Base-by-base conservation (phyloP, 1,139 yeast species). In the Scheffersomyces lignicola region DNA sequence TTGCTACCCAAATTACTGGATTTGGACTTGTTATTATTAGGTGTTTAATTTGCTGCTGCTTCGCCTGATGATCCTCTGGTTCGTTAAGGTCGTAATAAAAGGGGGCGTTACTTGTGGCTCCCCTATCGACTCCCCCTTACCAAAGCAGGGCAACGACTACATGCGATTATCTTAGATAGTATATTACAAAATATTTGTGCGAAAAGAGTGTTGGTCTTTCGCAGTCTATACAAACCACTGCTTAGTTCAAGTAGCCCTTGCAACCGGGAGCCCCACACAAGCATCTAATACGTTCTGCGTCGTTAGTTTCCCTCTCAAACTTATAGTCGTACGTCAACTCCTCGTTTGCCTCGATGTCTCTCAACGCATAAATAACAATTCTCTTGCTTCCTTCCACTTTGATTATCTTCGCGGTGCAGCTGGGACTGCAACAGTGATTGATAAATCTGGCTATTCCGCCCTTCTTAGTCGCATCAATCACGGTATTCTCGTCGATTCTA, bases 381-480 rank as follows among this genome's bases (percentile, higher is more conserved):
- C 97, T 76, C 63, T 88, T 89, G 50, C 78, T 83, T 7, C 97
- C 97, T 43, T 88, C 97, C 24, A 89, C 97, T 56, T 89, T 89
- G 54, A 92, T 90, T 55, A 92, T 89, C 56, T 90, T 92, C 2
- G 98, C 97, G 0, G 96, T 89, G 62, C 98, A 92, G 48, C 96
- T 89, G 2, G 99, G 99, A 40, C 84, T 86, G 63, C 98, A 92
- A 56, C 97, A 88, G 60, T 94, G 99, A 54, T 94, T 92, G 57
- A 92, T 92, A 53, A 94, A 92, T 43, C 96, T 66, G 0, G 98
- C 98, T 49, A 90, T 89, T 3, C 97, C 97, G 24, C 99, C 99
- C 45, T 84, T 86, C 54, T 90, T 90, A 2, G 98, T 92, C 2
- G 99, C 98, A 63, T 94, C 99, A 38, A 94, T 85, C 6, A 94